These are phyloP conservation scores for Parathielavia hyrcaniae DNA, from an alignment of 495 filamentous ascomycete genomes.

Conservation along the genomic window DNA sequence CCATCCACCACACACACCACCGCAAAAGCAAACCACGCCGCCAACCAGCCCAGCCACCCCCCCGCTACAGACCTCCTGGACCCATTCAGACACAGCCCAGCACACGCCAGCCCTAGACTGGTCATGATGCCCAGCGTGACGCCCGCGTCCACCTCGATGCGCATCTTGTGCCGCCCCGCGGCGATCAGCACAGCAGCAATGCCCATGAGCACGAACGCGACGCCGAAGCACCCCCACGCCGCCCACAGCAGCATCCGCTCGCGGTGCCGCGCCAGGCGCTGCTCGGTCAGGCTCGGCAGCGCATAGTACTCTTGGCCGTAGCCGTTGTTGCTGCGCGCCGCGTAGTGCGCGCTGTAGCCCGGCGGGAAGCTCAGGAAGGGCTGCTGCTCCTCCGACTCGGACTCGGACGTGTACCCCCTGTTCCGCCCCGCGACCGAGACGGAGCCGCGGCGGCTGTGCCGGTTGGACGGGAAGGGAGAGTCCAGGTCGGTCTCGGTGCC, in stretches of 20 bases:
- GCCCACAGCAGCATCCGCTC: slow-evolving; percentile 44
- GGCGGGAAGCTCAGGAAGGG: slow-evolving; percentile 31
- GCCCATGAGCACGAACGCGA: slow-evolving; percentile 47
- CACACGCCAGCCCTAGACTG: slow-evolving; percentile 49
- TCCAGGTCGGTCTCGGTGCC: slow-evolving; percentile 29
- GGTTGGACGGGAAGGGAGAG: slow-evolving; percentile 18
- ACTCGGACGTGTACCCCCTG: slow-evolving; percentile 28
- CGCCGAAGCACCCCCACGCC: slow-evolving; percentile 40
- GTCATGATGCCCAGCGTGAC: slow-evolving; percentile 53
- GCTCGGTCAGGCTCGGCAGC: slow-evolving; percentile 40
- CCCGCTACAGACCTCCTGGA: not conserved
- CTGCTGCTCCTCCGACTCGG: slow-evolving; percentile 26
- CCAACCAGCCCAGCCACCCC: slow-evolving; percentile 36
- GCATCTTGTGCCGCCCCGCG: slow-evolving; percentile 45
- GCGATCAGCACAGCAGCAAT: slow-evolving; percentile 49
- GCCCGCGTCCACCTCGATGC: slow-evolving; percentile 54
- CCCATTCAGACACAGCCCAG: slow-evolving; percentile 44
- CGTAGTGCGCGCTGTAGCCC: slow-evolving; percentile 41
- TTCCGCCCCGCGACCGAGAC: slow-evolving; percentile 22
- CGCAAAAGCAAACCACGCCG: slow-evolving; percentile 43
- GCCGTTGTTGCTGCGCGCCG: slow-evolving; percentile 33
- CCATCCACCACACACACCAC: slow-evolving; percentile 46
- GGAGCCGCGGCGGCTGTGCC: slow-evolving; percentile 21
- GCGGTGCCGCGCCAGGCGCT: slow-evolving; percentile 35
- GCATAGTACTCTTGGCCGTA: too few species aligned